Percentiles rank a stretch among this genome's conserved stretches.
phyloP scores from a whole-genome alignment of 306 rosid genomes.

The Prosopis cineraria region DNA sequence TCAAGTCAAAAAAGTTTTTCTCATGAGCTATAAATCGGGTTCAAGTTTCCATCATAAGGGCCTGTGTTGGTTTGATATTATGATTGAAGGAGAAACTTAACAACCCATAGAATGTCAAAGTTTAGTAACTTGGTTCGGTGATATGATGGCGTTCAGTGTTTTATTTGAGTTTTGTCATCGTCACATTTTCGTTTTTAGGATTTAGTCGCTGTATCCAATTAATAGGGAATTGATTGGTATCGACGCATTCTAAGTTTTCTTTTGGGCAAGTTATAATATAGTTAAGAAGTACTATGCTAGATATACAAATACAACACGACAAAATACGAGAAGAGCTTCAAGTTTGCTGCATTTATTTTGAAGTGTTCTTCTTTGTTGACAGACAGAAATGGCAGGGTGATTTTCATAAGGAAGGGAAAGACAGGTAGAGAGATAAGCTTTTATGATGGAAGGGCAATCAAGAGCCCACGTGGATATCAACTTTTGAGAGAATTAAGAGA shows the following conservation, averaged over 20 bases:
- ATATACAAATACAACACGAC: neutral
- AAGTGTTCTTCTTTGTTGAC: too few species aligned
- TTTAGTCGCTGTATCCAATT: slow-evolving; percentile 32
- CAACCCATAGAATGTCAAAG: slow-evolving; percentile 29
- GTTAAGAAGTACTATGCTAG: neutral
- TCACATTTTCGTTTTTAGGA: slow-evolving; percentile 34
- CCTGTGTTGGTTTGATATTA: slow-evolving; percentile 32
- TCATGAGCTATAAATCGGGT: slow-evolving; percentile 36
- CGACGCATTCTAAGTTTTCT: neutral
- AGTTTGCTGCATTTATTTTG: neutral
- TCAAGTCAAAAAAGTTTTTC: slow-evolving; percentile 48
- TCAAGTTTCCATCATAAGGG: slow-evolving; percentile 43
- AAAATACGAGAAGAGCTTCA: neutral
- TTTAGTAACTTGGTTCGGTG: slow-evolving; percentile 41
- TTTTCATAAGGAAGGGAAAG: slow-evolving; percentile 28
- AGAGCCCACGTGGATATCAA: slow-evolving; percentile 55
- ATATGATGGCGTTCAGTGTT: slow-evolving; percentile 30
- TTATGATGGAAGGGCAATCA: slow-evolving; percentile 24
- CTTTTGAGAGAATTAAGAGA: slow-evolving; percentile 38
- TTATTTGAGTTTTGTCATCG: slow-evolving; percentile 33
- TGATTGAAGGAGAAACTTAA: slow-evolving; percentile 34
- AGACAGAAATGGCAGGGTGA: neutral
- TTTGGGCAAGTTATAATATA: neutral
- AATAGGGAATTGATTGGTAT: slow-evolving; percentile 29
- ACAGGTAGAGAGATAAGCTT: slow-evolving; percentile 6